Evolutionary conservation across 2,329 filamentous ascomycete species (phyloP).

Genomic region (Pestalotiopsis sp.): DNA sequence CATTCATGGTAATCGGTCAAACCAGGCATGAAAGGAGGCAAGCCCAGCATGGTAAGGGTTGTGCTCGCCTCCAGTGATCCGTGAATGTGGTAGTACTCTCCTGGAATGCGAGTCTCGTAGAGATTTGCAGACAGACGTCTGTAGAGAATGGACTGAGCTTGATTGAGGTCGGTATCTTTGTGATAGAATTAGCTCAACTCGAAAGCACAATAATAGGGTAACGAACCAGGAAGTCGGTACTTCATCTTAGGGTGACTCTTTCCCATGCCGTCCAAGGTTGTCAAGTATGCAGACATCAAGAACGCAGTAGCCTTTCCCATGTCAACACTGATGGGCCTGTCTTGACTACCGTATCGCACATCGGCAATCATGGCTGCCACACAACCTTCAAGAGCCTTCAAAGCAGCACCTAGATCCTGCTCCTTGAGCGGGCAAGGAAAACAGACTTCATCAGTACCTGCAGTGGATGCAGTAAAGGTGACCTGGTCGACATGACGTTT

Average conservation of each 20-base stretch:
- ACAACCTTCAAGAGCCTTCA: constrained; percentile 63
- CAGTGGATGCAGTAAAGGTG: constrained; percentile 30
- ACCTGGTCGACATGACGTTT: constrained; percentile 29
- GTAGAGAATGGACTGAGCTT: constrained; percentile 72
- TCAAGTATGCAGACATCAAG: constrained; percentile 60
- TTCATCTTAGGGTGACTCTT: constrained; percentile 51
- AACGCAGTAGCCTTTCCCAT: constrained; percentile 58
- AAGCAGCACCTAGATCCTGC: constrained; percentile 43
- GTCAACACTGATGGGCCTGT: constrained; percentile 50
- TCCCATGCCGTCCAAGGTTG: constrained; percentile 55
- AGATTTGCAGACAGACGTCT: constrained; percentile 74
- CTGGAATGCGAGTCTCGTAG: constrained; percentile 67
- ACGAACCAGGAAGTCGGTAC: constrained; percentile 36
- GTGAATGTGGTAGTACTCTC: constrained; percentile 76
- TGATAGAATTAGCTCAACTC: constrained; percentile 11
- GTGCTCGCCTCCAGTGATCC: constrained; percentile 73
- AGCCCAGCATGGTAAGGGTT: constrained; percentile 70
- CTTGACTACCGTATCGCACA: constrained; percentile 47
- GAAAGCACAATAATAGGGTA: constrained; percentile 30
- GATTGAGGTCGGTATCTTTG: constrained; percentile 70
- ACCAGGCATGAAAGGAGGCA: constrained; percentile 63
- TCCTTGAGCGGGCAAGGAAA: constrained; percentile 45
- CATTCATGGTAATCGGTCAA: constrained; percentile 63
- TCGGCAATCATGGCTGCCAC: constrained; percentile 63
- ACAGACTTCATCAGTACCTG: constrained; percentile 33